These are phyloP conservation scores for Penicillium ucsense DNA, from an alignment of 495 filamentous ascomycete genomes.

Conservation along the genomic window DNA sequence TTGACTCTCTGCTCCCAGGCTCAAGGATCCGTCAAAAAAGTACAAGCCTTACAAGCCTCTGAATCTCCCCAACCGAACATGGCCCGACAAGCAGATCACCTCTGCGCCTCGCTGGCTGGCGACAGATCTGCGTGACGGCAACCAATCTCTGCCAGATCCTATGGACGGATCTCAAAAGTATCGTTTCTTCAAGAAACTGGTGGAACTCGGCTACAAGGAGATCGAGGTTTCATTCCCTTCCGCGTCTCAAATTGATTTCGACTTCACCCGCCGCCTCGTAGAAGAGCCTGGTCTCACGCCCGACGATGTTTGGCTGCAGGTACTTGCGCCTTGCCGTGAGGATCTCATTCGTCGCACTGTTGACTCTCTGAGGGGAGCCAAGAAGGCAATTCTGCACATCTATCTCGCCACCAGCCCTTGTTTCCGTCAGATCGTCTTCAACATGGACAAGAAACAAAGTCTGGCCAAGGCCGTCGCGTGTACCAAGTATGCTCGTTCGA, in stretches of 20 bases:
- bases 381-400: conserved; percentile 95
- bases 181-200: conserved; percentile 89
- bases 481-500: conserved; percentile 73
- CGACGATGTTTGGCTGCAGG: conserved; percentile 92
- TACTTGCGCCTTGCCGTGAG: conserved; percentile 85
- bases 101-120: conserved; percentile 80
- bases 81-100: conserved; percentile 68
- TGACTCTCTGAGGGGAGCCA: conserved; percentile 77
- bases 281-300: conserved; percentile 80
- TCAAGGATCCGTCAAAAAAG: conserved; percentile 89
- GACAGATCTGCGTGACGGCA: conserved; percentile 79
- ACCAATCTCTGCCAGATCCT: conserved; percentile 79
- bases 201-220: conserved; percentile 92
- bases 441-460: conserved; percentile 72
- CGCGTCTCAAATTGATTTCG: conserved; percentile 87
- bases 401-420: conserved; percentile 93
- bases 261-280: conserved; percentile 83
- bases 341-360: conserved; percentile 89
- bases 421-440: conserved; percentile 84
- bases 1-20: conserved; percentile 41
- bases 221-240: conserved; percentile 97
- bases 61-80: conserved; percentile 78
- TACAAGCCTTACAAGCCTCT: conserved; percentile 75
- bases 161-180: conserved; percentile 96
- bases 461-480: conserved; percentile 78